Percentiles rank a stretch among this genome's conserved stretches.
These are phyloP conservation scores for Lyophyllum decastes DNA, from an alignment of 768 basidiomycete genomes.

Conservation along the genomic window DNA sequence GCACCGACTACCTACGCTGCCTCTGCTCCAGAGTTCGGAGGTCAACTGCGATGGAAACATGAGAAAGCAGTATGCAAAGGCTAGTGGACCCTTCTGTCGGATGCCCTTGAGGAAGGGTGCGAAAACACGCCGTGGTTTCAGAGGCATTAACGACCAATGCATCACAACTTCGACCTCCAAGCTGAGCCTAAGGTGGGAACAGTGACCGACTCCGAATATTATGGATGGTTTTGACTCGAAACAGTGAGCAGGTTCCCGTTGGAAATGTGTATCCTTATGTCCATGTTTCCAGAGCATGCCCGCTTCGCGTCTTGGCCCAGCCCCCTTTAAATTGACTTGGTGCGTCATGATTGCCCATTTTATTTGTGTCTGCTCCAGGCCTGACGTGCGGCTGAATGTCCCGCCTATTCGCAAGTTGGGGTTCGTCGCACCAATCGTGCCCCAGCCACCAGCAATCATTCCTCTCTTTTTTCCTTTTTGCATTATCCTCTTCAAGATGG, in stretches of 20 bases:
- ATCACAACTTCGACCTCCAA: neutral
- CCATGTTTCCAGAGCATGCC: conserved; percentile 3
- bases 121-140: too few relatives aligned
- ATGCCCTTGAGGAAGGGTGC: too few relatives aligned
- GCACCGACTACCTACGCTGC: too few relatives aligned
- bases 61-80: too few relatives aligned
- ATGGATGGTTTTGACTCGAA: neutral
- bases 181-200: neutral
- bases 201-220: neutral
- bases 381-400: neutral
- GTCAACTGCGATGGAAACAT: too few relatives aligned
- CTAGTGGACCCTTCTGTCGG: too few relatives aligned
- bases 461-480: neutral
- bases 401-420: neutral
- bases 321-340: neutral
- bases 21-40: too few relatives aligned
- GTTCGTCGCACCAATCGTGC: neutral
- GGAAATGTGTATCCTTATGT: neutral
- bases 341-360: neutral
- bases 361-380: neutral
- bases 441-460: neutral
- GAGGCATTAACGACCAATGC: neutral
- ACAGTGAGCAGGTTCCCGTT: neutral
- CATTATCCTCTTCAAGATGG: neutral
- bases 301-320: neutral